Evolutionary conservation across 2,329 filamentous ascomycete genomes (phyloP).

Genomic region (Aureobasidium vineae): DNA sequence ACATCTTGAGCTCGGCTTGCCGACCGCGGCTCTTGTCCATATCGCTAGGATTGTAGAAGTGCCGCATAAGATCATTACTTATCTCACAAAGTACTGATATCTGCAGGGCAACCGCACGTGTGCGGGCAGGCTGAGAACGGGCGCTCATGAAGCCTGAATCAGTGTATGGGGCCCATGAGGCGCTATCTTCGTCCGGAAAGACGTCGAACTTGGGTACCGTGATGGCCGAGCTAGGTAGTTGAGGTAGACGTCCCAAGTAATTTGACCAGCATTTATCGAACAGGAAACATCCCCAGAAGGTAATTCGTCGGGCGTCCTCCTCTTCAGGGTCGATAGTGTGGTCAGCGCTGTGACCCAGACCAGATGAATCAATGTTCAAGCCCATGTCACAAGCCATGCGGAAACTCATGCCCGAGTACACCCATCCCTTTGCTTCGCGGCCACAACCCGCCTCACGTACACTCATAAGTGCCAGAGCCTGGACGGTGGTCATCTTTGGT

Average conservation of each 20-base stretch:
- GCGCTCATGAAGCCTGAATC: conserved; percentile 74
- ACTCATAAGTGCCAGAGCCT: conserved; percentile 92
- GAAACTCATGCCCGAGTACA: conserved; percentile 98
- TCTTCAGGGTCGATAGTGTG: conserved; percentile 71
- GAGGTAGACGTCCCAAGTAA: conserved; percentile 87
- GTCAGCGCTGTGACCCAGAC: conserved; percentile 57
- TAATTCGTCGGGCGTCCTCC: conserved; percentile 83
- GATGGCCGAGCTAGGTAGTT: conserved; percentile 74
- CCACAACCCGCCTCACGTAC: conserved; percentile 94
- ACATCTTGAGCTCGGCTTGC: conserved; percentile 81
- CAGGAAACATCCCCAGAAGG: conserved; percentile 97
- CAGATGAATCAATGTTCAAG: conserved; percentile 76
- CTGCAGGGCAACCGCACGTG: conserved; percentile 76
- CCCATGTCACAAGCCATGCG: conserved; percentile 95
- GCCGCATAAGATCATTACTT: conserved; percentile 81
- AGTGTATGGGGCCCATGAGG: conserved; percentile 83
- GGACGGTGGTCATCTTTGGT: conserved; percentile 82
- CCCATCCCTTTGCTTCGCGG: conserved; percentile 93
- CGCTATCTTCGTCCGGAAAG: conserved; percentile 82
- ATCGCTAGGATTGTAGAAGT: conserved; percentile 74
- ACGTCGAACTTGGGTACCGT: conserved; percentile 88
- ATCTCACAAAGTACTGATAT: conserved; percentile 86
- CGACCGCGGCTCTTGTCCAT: conserved; percentile 66
- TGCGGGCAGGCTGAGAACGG: conserved; percentile 75
- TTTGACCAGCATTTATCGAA: conserved; percentile 99